Evolutionary conservation across 2,329 filamentous ascomycete species (phyloP).

Genomic region (Graphiopsis chlorocephala): DNA sequence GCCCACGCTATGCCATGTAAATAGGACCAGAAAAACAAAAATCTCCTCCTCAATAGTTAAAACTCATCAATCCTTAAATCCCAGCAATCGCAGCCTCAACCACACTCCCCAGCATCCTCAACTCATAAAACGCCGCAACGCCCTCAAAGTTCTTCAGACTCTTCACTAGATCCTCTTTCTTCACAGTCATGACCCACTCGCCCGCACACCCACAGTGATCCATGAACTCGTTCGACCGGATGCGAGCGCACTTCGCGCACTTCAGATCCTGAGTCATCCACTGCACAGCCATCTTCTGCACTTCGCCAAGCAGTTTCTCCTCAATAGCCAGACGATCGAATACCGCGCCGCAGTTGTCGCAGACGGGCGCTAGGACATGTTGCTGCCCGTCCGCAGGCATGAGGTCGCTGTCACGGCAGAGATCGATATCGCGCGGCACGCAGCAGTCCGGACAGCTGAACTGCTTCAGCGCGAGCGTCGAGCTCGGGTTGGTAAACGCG

Average conservation of each 20-base stretch:
- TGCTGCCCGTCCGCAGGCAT: conserved; percentile 48
- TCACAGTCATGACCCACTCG: conserved; percentile 72
- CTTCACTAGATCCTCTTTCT: conserved; percentile 62
- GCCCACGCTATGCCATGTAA: neutral
- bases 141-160: conserved; percentile 67
- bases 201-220: conserved; percentile 95
- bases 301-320: conserved; percentile 72
- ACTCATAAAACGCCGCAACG: conserved; percentile 74
- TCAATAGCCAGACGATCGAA: conserved; percentile 80
- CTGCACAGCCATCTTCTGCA: conserved; percentile 70
- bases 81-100: conserved; percentile 42
- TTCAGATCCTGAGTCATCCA: conserved; percentile 91
- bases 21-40: neutral
- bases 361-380: conserved; percentile 43
- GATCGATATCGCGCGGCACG: conserved; percentile 80
- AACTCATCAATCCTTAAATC: neutral
- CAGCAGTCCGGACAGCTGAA: conserved; percentile 90
- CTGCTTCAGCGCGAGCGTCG: conserved; percentile 68
- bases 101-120: conserved; percentile 77
- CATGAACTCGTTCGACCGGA: conserved; percentile 89
- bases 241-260: conserved; percentile 65
- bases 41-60: too few species aligned
- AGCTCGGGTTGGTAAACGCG: conserved; percentile 82
- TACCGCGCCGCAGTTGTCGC: conserved; percentile 69
- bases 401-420: conserved; percentile 85